A percentile compares a stretch with the other conserved stretches of the same genome.
Evolutionary conservation across 371 early-diverging fungal species (phyloP).

Genomic region (Dentiscutata heterogama): DNA sequence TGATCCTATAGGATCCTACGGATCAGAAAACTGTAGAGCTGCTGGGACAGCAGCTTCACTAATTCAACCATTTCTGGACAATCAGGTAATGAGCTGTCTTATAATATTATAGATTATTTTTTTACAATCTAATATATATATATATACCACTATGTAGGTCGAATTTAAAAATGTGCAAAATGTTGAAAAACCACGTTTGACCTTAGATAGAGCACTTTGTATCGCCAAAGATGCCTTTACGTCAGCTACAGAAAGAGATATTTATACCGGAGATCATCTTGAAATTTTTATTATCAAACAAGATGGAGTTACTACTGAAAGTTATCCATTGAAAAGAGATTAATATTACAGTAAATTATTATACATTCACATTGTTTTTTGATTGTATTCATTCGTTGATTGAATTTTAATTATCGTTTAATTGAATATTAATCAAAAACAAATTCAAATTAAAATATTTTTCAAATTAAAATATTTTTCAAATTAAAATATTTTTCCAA

Average conservation of each 20-base stretch:
- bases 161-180: slow-evolving; percentile 59
- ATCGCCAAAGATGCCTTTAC: slow-evolving; percentile 98
- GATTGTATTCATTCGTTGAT: no score
- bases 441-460: no score
- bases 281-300: slow-evolving; percentile 93
- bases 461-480: no score
- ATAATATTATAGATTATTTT: neutral
- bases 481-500: no score
- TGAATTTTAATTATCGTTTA: neutral
- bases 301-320: slow-evolving; percentile 81
- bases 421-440: neutral
- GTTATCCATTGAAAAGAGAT: slow-evolving; percentile 82
- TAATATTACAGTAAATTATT: slow-evolving; percentile 52
- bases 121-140: neutral
- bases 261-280: slow-evolving; percentile 98
- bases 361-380: no score
- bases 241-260: slow-evolving; percentile 99
- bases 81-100: slow-evolving; percentile 73
- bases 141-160: slow-evolving; percentile 50
- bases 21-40: slow-evolving; percentile 82
- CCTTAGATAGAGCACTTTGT: slow-evolving; percentile 77
- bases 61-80: slow-evolving; percentile 99
- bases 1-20: slow-evolving; percentile 98
- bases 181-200: slow-evolving; percentile 52
- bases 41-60: slow-evolving; percentile 93